Evolutionary conservation across 2,329 filamentous ascomycete species (phyloP), one percentile per base, ranked within the genome.

Genomic region (Aspergillus niger): DNA sequence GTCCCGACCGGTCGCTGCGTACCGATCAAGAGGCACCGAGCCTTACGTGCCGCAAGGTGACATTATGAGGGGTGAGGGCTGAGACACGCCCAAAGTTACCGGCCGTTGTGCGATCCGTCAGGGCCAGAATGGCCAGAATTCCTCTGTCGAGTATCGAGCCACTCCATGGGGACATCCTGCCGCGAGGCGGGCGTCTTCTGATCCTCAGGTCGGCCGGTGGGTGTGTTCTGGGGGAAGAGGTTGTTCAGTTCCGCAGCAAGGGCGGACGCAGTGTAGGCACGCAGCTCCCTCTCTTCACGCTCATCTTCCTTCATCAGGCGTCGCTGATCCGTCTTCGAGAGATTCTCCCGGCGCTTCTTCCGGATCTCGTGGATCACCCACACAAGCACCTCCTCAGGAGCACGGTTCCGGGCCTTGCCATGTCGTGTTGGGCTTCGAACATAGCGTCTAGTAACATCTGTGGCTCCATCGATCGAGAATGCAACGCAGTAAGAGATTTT

Each of bases 401-500:
- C 93, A 68, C 88, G 86, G 66, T 84, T 91, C 65, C 95, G 89
- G 64, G 91, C 87, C n/a, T 85, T 81, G 36, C 91, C 89, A 68
- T 91, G 74, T 58, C 75, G 77, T n/a, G 72, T 66, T 20, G 83
- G 81, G 62, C 76, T 79, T 57, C 80, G 80, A 47, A 88, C 85
- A 69, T 89, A 89, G 66, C 86, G 83, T 48, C 86, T 81, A n/a
- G 86, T 89, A 63, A 89, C 86, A 71, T 89, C 86, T 69, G 84
- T 86, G 61, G 85, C 86, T 58, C 86, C 95, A 63, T 99, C 95
- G 59, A 91, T 92, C 11, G 92, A 96, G 74, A 99, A 99, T 55
- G 94, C 95, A 62, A 99, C 89, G 80, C 93, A 97, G 79, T 99
- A 99, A 0, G 92, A 93, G 82, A 98, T 91, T 81, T 95, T 96